Conservation (phyloP, 2,329 filamentous ascomycete genomes). For the Curvularia sp. region DNA sequence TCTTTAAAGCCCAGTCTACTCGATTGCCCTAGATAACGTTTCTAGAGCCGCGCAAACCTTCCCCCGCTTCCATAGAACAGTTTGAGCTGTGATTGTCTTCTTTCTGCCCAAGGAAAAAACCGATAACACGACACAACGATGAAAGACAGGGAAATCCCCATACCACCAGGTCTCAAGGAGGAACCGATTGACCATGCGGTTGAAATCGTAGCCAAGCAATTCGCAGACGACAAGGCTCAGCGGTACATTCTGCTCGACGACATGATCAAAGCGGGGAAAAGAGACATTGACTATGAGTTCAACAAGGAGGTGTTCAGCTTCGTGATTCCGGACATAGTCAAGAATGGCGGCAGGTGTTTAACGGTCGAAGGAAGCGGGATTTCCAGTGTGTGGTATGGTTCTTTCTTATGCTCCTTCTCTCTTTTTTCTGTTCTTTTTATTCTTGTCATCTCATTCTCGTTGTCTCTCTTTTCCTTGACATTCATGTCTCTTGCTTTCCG, state of each 20-base stretch:
- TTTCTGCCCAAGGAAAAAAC: neutral
- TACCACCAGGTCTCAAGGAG: conserved; percentile 9
- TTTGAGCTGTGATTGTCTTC: neutral
- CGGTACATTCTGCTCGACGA: conserved; percentile 10
- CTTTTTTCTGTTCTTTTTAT: neutral
- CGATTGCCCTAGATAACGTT: neutral
- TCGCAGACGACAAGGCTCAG: conserved; percentile 11
- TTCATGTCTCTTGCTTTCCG: neutral
- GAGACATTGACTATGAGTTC: neutral
- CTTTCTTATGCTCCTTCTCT: neutral
- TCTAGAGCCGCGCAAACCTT: too few species aligned
- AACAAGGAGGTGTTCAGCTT: conserved; percentile 9
- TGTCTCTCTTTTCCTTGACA: neutral
- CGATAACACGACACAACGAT: neutral
- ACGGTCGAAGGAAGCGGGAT: conserved; percentile 13
- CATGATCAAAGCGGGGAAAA: neutral
- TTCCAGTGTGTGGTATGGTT: conserved; percentile 15
- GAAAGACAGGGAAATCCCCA: conserved; percentile 1
- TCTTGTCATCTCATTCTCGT: too few species aligned
- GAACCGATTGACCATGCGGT: conserved; percentile 15
- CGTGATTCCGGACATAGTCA: conserved; percentile 1
- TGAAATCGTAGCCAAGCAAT: conserved; percentile 12
- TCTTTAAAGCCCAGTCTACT: neutral
- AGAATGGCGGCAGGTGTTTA: conserved; percentile 9
- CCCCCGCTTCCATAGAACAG: too few species aligned